Conservation (phyloP, 2,329 filamentous ascomycete genomes). For the Stachybotrys echinatus region DNA sequence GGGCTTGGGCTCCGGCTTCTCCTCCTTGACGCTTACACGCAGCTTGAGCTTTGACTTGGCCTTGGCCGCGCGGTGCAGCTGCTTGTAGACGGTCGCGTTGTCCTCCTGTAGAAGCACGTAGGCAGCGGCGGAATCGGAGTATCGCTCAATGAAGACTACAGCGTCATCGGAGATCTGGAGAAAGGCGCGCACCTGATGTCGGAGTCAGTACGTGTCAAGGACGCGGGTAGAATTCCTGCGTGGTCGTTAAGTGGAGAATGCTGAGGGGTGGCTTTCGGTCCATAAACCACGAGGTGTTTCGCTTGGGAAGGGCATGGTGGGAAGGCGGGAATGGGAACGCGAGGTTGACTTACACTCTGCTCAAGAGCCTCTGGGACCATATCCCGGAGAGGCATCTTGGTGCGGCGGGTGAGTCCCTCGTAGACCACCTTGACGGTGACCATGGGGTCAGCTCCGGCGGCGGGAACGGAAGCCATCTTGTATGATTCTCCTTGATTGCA, state of each 20-base stretch:
- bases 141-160: conserved; percentile 72
- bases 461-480: conserved; percentile 20
- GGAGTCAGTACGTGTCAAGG: conserved; percentile 9
- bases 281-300: neutral
- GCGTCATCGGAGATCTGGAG: conserved; percentile 25
- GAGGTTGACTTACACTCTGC: conserved; percentile 68
- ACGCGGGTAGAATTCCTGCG: too few relatives aligned
- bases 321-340: neutral
- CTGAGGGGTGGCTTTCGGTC: neutral
- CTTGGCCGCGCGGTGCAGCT: conserved; percentile 93
- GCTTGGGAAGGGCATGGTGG: neutral
- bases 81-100: conserved; percentile 87
- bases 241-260: neutral
- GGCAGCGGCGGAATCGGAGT: conserved; percentile 82
- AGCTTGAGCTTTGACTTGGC: conserved; percentile 97
- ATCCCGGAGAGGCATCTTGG: conserved; percentile 86
- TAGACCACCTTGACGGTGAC: conserved; percentile 84
- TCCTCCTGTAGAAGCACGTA: conserved; percentile 75
- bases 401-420: conserved; percentile 70
- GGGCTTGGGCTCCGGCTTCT: conserved; percentile 29
- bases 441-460: conserved; percentile 21
- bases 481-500: conserved; percentile 2
- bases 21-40: conserved; percentile 52
- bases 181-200: conserved; percentile 27
- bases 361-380: conserved; percentile 70